phyloP scores from a whole-genome alignment of 345 rosid genomes.

The Eucalyptus polybractea region DNA sequence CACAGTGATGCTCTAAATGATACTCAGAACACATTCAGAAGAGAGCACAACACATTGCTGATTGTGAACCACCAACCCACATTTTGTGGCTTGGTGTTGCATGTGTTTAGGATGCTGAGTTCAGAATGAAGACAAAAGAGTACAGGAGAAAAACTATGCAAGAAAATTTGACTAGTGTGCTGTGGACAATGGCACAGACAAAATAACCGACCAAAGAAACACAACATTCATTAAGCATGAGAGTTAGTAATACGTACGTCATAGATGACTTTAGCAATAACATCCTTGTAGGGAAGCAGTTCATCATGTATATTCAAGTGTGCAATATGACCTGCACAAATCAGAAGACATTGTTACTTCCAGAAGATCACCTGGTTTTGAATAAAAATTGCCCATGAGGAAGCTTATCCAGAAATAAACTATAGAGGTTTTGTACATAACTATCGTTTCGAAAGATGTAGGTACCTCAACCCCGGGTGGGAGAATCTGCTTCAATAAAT shows the following conservation, averaged over 20 bases:
- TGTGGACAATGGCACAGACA: not conserved
- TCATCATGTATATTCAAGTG: slow-evolving; percentile 89
- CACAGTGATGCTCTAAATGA: not conserved
- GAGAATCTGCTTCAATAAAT: slow-evolving; percentile 75
- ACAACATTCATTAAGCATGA: not conserved
- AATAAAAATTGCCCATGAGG: not conserved
- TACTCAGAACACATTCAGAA: not conserved
- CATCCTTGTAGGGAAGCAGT: slow-evolving; percentile 72
- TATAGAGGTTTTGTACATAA: slow-evolving; percentile 31
- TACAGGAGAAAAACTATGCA: not conserved
- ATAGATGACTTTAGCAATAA: slow-evolving; percentile 80
- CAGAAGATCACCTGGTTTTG: not conserved
- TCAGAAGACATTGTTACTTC: not conserved
- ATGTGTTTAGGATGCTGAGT: not conserved
- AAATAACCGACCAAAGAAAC: not conserved
- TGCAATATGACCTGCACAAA: slow-evolving; percentile 80
- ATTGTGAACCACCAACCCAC: not conserved
- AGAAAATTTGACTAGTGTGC: not conserved
- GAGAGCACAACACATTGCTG: not conserved
- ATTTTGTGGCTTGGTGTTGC: not conserved
- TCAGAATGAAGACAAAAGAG: not conserved
- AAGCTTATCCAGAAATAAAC: not conserved
- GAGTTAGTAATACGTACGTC: slow-evolving; percentile 40
- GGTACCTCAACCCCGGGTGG: slow-evolving; percentile 89
- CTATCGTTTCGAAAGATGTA: slow-evolving; percentile 93